phyloP scores from a whole-genome alignment of 2,329 filamentous ascomycete species.

The Didymella keratinophila region DNA sequence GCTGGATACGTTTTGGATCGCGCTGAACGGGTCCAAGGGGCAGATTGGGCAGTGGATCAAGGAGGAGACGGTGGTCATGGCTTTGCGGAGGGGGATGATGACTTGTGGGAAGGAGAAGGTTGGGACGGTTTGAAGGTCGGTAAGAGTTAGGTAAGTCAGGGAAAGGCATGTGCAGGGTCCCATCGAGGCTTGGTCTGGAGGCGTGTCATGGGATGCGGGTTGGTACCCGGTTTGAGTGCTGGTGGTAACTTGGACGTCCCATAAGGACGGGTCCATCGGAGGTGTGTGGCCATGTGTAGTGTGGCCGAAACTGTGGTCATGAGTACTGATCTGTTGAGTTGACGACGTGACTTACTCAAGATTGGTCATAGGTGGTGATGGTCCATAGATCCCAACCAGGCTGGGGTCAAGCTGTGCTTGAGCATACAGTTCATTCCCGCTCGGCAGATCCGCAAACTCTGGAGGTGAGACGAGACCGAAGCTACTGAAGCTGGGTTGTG shows the following conservation, averaged over 20 bases:
- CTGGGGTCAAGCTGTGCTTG: constrained; percentile 17
- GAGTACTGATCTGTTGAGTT: background rate
- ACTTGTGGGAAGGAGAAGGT: constrained; percentile 54
- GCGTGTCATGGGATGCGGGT: constrained; percentile 1
- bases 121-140: constrained; percentile 51
- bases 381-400: constrained; percentile 12
- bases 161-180: constrained; percentile 55
- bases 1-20: constrained; percentile 56
- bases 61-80: constrained; percentile 50
- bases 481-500: constrained; percentile 11
- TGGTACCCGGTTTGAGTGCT: background rate
- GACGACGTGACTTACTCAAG: constrained; percentile 23
- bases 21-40: constrained; percentile 52
- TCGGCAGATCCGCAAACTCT: constrained; percentile 16
- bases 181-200: constrained; percentile 17
- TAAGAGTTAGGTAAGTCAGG: constrained; percentile 56
- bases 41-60: constrained; percentile 55
- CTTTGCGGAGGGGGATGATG: constrained; percentile 52
- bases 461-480: constrained; percentile 27
- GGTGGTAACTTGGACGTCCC: constrained; percentile 24
- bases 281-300: constrained; percentile 1
- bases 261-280: constrained; percentile 40
- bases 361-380: constrained; percentile 11
- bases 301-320: background rate
- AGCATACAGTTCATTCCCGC: constrained; percentile 12